Conservation (phyloP, 208 protist genomes). For the Balamuthia mandrillaris region DNA sequence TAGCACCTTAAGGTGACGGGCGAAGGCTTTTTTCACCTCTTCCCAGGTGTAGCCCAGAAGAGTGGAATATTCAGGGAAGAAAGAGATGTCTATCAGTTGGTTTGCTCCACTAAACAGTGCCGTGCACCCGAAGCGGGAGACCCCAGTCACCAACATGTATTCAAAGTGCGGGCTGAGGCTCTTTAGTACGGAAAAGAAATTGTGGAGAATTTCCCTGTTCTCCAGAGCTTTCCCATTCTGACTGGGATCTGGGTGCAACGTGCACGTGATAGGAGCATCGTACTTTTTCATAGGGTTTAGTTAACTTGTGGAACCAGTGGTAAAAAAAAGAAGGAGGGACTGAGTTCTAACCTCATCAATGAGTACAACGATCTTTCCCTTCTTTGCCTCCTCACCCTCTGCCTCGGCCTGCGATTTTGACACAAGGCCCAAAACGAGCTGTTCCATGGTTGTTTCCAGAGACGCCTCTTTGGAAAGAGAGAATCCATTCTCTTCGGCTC, state of each 20-base stretch:
- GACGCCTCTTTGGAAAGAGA: too few relatives aligned
- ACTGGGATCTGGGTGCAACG: not conserved
- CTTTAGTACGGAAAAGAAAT: not conserved
- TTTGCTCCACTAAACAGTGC: not conserved
- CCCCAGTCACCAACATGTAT: not conserved
- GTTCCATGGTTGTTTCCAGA: too few relatives aligned
- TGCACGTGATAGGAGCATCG: not conserved
- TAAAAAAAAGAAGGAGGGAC: not conserved
- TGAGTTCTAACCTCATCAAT: not conserved
- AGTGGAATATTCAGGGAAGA: not conserved
- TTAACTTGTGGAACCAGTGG: not conserved
- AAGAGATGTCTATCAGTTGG: not conserved
- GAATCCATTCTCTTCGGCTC: too few relatives aligned
- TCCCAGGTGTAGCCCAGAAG: not conserved
- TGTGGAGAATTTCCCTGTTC: not conserved
- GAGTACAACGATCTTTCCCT: too few relatives aligned
- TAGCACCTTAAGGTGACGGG: not conserved
- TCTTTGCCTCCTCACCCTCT: too few relatives aligned
- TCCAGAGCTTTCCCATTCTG: not conserved
- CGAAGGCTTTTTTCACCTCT: not conserved
- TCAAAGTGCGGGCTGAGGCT: not conserved
- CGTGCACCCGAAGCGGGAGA: not conserved
- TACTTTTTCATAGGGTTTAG: not conserved
- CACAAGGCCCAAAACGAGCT: too few relatives aligned
- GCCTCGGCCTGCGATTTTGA: too few relatives aligned